These are phyloP conservation scores for Geranium incanum DNA, from an alignment of 441 rosid species.

Conservation along the genomic window DNA sequence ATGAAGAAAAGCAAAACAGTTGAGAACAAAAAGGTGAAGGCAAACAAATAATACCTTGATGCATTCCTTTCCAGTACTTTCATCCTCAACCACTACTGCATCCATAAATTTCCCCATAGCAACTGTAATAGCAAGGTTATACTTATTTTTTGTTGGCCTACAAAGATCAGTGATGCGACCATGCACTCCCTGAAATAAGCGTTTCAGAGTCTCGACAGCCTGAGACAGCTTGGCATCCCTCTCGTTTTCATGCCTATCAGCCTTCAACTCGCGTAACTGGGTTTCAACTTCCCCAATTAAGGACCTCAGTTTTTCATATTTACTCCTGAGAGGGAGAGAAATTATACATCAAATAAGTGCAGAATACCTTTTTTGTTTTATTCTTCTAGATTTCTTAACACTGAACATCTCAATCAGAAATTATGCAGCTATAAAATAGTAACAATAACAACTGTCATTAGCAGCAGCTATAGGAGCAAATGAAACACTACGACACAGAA, in stretches of 20 bases:
- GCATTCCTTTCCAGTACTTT: constrained; percentile 91
- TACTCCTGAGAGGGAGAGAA: constrained; percentile 36
- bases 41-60: constrained; percentile 58
- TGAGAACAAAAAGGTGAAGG: background rate
- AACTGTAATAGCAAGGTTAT: constrained; percentile 95
- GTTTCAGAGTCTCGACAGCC: constrained; percentile 87
- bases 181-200: constrained; percentile 90
- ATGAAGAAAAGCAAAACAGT: background rate
- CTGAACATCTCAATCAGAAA: constrained; percentile 5
- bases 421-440: background rate
- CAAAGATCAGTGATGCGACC: constrained; percentile 98
- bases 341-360: constrained; percentile 3
- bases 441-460: background rate
- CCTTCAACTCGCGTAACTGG: constrained; percentile 83
- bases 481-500: background rate
- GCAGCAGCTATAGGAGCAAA: background rate
- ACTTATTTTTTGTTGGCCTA: constrained; percentile 86
- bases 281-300: constrained; percentile 74
- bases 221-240: constrained; percentile 83
- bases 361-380: background rate
- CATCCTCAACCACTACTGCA: constrained; percentile 97
- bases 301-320: constrained; percentile 66
- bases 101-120: constrained; percentile 99
- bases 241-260: constrained; percentile 90
- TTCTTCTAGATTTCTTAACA: background rate